These are phyloP conservation scores for Calonectria henricotiae DNA, from an alignment of 2,329 filamentous ascomycete species.

Conservation along the genomic window DNA sequence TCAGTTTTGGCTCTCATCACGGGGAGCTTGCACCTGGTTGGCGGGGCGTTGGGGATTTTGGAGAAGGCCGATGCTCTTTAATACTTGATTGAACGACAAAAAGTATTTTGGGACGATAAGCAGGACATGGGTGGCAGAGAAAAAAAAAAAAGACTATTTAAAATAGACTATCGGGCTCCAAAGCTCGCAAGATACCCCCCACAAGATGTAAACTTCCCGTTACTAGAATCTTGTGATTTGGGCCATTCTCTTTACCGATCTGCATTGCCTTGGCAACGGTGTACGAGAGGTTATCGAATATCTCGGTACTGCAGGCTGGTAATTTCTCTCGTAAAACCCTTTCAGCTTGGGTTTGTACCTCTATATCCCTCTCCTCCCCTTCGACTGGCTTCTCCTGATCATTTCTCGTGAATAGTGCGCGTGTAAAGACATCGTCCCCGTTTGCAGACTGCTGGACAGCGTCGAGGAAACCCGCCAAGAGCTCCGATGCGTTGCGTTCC, in stretches of 20 bases:
- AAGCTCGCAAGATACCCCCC: conserved; percentile 81
- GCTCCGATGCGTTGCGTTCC: conserved; percentile 80
- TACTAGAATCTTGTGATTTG: conserved; percentile 76
- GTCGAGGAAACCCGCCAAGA: conserved; percentile 76
- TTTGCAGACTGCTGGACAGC: conserved; percentile 65
- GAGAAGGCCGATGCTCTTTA: conserved; percentile 65
- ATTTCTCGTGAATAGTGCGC: conserved; percentile 88
- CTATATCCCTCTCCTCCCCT: conserved; percentile 64
- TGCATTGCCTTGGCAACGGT: conserved; percentile 74
- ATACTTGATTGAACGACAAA: conserved; percentile 24
- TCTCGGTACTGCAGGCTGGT: conserved; percentile 62
- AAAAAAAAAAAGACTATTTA: conserved; percentile 45
- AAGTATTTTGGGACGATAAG: conserved; percentile 18
- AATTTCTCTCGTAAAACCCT: conserved; percentile 73
- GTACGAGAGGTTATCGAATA: conserved; percentile 80
- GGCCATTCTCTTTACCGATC: conserved; percentile 54
- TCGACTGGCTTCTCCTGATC: conserved; percentile 56
- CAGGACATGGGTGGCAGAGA: conserved; percentile 24
- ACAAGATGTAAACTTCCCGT: conserved; percentile 91
- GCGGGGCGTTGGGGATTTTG: conserved; percentile 68
- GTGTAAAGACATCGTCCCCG: conserved; percentile 71
- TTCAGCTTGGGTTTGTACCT: conserved; percentile 79
- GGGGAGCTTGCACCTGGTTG: conserved; percentile 76
- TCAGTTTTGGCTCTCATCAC: conserved; percentile 70
- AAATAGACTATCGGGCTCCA: conserved; percentile 68